Conservation (phyloP, 1,139 yeast genomes). For the Tardiomyces depauwii region DNA sequence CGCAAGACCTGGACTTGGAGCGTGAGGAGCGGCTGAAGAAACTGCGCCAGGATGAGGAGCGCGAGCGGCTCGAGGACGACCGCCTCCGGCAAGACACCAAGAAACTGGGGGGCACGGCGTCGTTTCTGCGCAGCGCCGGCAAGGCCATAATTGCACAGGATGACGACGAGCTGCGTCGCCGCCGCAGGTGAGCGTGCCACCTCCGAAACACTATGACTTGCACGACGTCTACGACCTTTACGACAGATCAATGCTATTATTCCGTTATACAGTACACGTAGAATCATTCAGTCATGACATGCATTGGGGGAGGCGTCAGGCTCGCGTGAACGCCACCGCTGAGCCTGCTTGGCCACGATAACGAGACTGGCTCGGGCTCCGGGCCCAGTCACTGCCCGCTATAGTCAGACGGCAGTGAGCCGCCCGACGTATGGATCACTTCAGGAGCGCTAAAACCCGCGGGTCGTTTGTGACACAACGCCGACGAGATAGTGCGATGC, state of each 20-base stretch:
- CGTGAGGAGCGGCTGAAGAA: slow-evolving; percentile 42
- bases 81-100: slow-evolving; percentile 56
- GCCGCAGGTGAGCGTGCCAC: background rate
- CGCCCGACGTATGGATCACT: too few relatives aligned
- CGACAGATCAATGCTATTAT: too few relatives aligned
- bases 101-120: slow-evolving; percentile 52
- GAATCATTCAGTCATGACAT: background rate
- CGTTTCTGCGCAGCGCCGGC: background rate
- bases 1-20: slow-evolving; percentile 49
- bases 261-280: too few relatives aligned
- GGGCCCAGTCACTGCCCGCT: too few relatives aligned
- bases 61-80: slow-evolving; percentile 58
- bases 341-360: too few relatives aligned
- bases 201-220: too few relatives aligned
- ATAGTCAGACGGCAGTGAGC: too few relatives aligned
- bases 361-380: too few relatives aligned
- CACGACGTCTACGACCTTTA: too few relatives aligned
- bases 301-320: background rate
- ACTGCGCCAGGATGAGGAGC: slow-evolving; percentile 60
- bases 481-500: background rate
- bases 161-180: background rate
- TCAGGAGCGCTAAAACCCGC: background rate
- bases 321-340: background rate
- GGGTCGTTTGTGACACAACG: background rate
- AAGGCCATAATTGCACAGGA: background rate